Evolutionary conservation across 345 rosid species (phyloP).

Genomic region (Citrus reticulata): DNA sequence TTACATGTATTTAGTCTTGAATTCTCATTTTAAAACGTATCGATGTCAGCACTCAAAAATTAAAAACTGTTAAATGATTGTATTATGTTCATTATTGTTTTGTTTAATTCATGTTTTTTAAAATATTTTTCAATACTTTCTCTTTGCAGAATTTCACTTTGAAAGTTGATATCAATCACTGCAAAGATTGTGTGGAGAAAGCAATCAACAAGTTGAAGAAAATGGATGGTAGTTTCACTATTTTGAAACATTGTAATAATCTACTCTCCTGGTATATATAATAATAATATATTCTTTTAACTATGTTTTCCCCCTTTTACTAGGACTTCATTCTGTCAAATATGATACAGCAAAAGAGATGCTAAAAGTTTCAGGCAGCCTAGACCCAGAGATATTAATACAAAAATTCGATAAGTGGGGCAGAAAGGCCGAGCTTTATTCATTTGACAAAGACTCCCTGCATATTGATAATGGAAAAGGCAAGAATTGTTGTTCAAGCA

Average conservation of each 20-base stretch:
- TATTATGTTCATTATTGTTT: neutral
- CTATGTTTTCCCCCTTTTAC: too few species aligned
- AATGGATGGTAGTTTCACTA: neutral
- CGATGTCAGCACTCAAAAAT: too few species aligned
- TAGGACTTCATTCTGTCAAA: constrained; percentile 1
- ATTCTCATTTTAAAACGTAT: too few species aligned
- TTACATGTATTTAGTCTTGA: too few species aligned
- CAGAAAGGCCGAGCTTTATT: constrained; percentile 7
- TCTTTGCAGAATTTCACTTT: neutral
- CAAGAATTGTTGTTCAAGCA: neutral
- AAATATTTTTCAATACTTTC: neutral
- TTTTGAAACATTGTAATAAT: neutral
- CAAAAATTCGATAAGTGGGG: constrained; percentile 6
- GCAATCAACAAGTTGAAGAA: neutral
- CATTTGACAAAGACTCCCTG: neutral
- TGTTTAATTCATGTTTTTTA: neutral
- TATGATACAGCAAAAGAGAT: neutral
- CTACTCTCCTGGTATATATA: too few species aligned
- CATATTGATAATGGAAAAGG: neutral
- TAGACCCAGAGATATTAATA: neutral
- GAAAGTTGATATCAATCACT: constrained; percentile 2
- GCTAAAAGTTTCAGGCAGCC: neutral
- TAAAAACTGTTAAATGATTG: neutral
- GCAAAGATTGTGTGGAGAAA: neutral
- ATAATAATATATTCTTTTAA: neutral